phyloP scores from a whole-genome alignment of 306 rosid species.

The Quercus robur region DNA sequence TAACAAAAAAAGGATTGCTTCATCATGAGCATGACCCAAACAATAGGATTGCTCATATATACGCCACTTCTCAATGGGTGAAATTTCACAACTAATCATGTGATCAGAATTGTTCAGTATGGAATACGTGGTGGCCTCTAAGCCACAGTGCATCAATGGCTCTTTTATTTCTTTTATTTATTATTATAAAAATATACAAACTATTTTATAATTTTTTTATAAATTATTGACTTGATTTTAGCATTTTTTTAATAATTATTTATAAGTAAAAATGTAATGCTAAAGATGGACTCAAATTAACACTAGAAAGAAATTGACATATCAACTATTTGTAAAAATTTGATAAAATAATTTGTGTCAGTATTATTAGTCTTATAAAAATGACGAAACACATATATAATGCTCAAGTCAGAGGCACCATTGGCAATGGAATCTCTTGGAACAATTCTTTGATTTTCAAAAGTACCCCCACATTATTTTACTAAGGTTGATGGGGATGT shows the following conservation, averaged over 20 bases:
- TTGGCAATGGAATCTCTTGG: neutral
- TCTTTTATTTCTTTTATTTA: too few species aligned
- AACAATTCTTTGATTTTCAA: neutral
- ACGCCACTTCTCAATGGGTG: too few species aligned
- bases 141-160: neutral
- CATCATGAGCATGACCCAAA: conserved; percentile 19
- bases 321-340: fast-evolving
- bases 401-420: neutral
- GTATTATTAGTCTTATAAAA: too few species aligned
- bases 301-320: fast-evolving
- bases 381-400: neutral
- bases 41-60: neutral
- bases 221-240: too few species aligned
- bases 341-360: too few species aligned
- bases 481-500: neutral
- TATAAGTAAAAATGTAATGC: fast-evolving
- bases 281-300: fast-evolving
- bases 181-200: too few species aligned
- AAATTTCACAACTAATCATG: conserved; percentile 2
- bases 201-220: too few species aligned
- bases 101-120: conserved; percentile 12
- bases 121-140: neutral
- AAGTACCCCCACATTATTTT: neutral
- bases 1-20: conserved; percentile 13
- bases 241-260: too few species aligned